Percentiles rank a stretch among this genome's conserved stretches.
Conservation (phyloP, 2,329 filamentous ascomycete species). For the Nothopassalora personata region DNA sequence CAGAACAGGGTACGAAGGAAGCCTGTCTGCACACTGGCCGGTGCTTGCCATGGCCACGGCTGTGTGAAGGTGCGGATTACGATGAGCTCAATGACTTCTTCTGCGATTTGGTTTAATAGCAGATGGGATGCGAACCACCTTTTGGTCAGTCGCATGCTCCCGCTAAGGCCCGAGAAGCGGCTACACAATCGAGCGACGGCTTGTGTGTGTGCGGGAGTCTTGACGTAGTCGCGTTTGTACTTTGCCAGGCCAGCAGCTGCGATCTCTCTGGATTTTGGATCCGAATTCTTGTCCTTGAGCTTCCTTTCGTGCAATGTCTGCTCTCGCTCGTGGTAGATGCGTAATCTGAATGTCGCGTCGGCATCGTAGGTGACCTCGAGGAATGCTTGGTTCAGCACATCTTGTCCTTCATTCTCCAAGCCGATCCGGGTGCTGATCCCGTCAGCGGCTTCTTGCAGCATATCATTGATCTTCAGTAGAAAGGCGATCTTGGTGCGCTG, state of each 20-base stretch:
- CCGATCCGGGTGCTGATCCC: conserved; percentile 66
- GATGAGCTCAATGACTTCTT: conserved; percentile 80
- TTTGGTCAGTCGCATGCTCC: conserved; percentile 78
- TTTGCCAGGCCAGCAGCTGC: conserved; percentile 63
- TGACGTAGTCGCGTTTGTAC: conserved; percentile 66
- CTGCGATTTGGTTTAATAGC: conserved; percentile 66
- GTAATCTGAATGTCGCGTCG: conserved; percentile 71
- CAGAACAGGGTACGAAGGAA: conserved; percentile 77
- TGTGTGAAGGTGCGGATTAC: conserved; percentile 72
- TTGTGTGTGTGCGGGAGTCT: conserved; percentile 73
- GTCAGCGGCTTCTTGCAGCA: conserved; percentile 60
- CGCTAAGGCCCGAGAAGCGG: conserved; percentile 71
- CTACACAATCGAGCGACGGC: conserved; percentile 75
- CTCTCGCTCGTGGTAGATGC: conserved; percentile 86
- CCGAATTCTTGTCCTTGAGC: conserved; percentile 65
- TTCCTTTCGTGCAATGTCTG: conserved; percentile 72
- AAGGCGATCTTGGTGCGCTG: conserved; percentile 94
- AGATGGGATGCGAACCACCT: conserved; percentile 85
- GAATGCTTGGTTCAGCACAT: conserved; percentile 71
- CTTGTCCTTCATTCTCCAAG: conserved; percentile 66
- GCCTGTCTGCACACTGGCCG: conserved; percentile 70
- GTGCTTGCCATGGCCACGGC: conserved; percentile 72
- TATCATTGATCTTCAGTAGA: conserved; percentile 64
- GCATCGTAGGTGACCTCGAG: conserved; percentile 72
- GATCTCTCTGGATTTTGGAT: conserved; percentile 61